Base-by-base conservation (phyloP, 495 filamentous ascomycete species). In the Aspergillus mulundensis region DNA sequence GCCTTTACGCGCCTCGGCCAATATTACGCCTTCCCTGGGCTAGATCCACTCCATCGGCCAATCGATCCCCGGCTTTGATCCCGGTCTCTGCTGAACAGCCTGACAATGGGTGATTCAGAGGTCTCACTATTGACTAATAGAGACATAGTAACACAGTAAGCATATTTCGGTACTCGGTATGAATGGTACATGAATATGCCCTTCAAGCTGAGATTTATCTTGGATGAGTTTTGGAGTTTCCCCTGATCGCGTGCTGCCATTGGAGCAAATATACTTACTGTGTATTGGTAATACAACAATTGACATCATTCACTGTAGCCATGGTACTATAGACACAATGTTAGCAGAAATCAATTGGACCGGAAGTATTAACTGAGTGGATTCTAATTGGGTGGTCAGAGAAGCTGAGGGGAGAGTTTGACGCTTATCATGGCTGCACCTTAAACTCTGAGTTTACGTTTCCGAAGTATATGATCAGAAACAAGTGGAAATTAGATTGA, bases 261-360 rank as follows among this genome's bases (percentile, higher is more conserved):
- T 52, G 48, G 48, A 51, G 55, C 39, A 30, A 57, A 52, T 52
- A 57, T 57, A 57, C 55, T 44, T 51, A 40, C 18, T 51, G 19
- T 50, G 49, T 40, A 40, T 23, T 36, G 19, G 21, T 40, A 51
- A 41, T 51, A 51, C 49, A 16, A 28, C 25, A 25, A n/a, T 51
- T 51, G 49, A 51, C 34, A 51, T 51, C 49, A 51, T 50, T 34
- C n/a, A 40, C 38, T 36, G 15, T 18, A 18, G 38, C 25, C 32
- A 36, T 36, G 32, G 32, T 6, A 36, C 32, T 36, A 36, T 10
- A 36, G 6, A 6, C 38, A 40, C 15, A 40, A 40, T 2, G 5
- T 40, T 15, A 40, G 14, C 38, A 4, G 18, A 1, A 18, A 36
- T 11, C 12, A 10, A 15, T 36, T 36, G 32, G 32, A 6, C 2